Conservation (phyloP, 768 basidiomycete species). For the Ramaria rubella region DNA sequence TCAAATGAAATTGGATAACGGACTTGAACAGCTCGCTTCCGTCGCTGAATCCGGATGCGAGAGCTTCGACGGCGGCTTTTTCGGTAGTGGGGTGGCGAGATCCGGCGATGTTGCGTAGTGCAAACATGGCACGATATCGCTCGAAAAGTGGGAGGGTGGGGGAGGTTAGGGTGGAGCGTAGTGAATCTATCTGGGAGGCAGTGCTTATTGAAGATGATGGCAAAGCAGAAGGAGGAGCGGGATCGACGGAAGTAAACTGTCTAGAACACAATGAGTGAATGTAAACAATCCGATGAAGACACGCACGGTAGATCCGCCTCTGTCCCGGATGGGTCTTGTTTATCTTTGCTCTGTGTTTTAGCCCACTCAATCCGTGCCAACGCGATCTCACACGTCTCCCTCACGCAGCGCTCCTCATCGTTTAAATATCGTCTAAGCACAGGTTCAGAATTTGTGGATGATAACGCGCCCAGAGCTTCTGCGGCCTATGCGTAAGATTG, state of each 20-base stretch:
- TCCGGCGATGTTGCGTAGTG: conserved; percentile 87
- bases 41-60: conserved; percentile 86
- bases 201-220: conserved; percentile 45
- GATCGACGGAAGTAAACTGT: conserved; percentile 78
- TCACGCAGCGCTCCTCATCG: conserved; percentile 67
- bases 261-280: conserved; percentile 29
- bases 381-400: conserved; percentile 97
- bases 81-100: conserved; percentile 72
- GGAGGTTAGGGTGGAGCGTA: conserved; percentile 62
- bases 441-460: conserved; percentile 54
- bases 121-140: conserved; percentile 98
- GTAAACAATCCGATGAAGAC: not conserved
- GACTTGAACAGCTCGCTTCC: conserved; percentile 91
- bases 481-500: conserved; percentile 57
- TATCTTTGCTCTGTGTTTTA: conserved; percentile 63
- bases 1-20: conserved; percentile 20
- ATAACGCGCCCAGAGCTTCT: conserved; percentile 98
- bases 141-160: conserved; percentile 70
- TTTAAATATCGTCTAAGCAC: conserved; percentile 63
- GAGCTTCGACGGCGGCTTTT: conserved; percentile 80
- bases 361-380: conserved; percentile 95
- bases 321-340: conserved; percentile 31
- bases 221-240: conserved; percentile 70
- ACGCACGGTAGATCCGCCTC: conserved; percentile 11
- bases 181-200: conserved; percentile 42